Evolutionary conservation across 345 rosid species (phyloP).

Genomic region (Heritiera fomes): DNA sequence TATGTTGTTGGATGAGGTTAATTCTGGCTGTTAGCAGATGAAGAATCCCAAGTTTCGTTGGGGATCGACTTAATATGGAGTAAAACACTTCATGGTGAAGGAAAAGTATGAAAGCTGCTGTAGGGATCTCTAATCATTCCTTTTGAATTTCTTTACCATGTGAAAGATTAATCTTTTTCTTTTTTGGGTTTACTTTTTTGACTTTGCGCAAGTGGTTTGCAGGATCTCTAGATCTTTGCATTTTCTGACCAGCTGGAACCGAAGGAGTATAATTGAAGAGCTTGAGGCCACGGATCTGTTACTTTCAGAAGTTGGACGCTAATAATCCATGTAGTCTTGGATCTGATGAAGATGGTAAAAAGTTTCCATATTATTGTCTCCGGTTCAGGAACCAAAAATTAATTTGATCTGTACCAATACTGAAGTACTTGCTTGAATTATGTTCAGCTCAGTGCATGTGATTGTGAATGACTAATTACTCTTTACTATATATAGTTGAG

Average conservation of each 20-base stretch:
- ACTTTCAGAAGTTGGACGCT: not conserved
- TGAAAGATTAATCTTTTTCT: not conserved
- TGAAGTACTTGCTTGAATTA: constrained; percentile 13
- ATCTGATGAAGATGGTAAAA: constrained; percentile 13
- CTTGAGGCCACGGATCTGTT: not conserved
- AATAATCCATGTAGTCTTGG: constrained; percentile 7
- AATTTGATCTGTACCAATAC: constrained; percentile 1
- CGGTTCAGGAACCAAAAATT: constrained; percentile 15
- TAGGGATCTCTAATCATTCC: not conserved
- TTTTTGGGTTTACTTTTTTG: not conserved
- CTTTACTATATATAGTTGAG: not conserved
- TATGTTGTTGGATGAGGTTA: not conserved
- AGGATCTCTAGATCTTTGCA: constrained; percentile 9
- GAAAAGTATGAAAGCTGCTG: not conserved
- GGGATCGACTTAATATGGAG: not conserved
- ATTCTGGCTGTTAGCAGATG: not conserved
- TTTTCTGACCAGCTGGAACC: not conserved
- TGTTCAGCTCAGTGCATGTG: not conserved
- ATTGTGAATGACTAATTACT: constrained; percentile 1
- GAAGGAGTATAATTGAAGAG: not conserved
- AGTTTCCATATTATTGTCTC: constrained; percentile 13
- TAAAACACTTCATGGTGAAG: not conserved
- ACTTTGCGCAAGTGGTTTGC: not conserved
- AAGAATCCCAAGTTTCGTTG: not conserved
- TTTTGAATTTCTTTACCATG: not conserved